These are phyloP conservation scores for Rhodofomes roseus DNA, from an alignment of 1,284 basidiomycete genomes.

Conservation along the genomic window DNA sequence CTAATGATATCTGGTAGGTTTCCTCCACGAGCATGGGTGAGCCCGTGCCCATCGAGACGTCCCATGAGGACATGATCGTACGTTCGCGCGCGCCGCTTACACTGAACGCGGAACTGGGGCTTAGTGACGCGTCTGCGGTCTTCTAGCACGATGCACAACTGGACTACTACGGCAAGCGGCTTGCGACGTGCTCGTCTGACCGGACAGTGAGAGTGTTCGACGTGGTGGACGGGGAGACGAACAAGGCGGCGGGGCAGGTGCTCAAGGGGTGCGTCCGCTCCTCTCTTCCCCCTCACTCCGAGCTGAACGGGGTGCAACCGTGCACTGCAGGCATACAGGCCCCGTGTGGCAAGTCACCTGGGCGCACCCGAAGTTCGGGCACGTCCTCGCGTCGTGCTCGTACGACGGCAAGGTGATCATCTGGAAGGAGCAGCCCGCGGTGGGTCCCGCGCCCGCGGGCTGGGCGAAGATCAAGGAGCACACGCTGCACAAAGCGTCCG, in stretches of 20 bases:
- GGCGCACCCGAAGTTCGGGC: constrained; percentile 97
- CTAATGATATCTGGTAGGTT: constrained; percentile 38
- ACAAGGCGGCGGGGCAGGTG: constrained; percentile 64
- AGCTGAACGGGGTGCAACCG: not conserved
- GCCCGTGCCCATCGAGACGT: constrained; percentile 82
- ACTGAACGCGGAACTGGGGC: not conserved
- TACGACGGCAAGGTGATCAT: constrained; percentile 99
- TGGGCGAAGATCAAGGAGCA: constrained; percentile 99
- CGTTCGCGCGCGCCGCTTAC: constrained; percentile 26
- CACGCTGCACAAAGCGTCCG: constrained; percentile 90
- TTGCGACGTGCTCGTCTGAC: constrained; percentile 97
- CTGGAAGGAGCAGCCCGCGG: constrained; percentile 85
- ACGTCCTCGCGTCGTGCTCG: constrained; percentile 95
- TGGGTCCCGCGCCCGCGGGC: constrained; percentile 49
- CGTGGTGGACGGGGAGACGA: constrained; percentile 82
- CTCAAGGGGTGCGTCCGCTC: constrained; percentile 67
- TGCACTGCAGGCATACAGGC: constrained; percentile 86
- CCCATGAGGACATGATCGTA: constrained; percentile 96
- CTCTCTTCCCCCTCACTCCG: too few species aligned
- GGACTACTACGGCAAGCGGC: constrained; percentile 95
- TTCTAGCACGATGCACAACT: constrained; percentile 93
- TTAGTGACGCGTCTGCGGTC: not conserved
- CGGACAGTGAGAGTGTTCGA: constrained; percentile 96
- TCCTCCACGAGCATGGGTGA: constrained; percentile 52
- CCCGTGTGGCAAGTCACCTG: constrained; percentile 99